phyloP scores from a whole-genome alignment of 306 rosid genomes.

The Abrus pulchellus region DNA sequence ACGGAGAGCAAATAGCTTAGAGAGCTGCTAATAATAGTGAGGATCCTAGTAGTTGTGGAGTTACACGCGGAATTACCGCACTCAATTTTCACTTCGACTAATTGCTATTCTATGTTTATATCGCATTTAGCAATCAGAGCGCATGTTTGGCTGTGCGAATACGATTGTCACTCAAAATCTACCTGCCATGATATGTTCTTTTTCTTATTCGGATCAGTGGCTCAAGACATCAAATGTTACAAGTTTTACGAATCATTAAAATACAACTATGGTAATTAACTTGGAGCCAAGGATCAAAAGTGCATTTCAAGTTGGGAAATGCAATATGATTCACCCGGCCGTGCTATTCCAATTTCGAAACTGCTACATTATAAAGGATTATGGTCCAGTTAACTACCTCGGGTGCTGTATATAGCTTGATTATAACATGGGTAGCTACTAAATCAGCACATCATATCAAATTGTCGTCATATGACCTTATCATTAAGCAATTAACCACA shows the following conservation, averaged over 20 bases:
- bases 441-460: not conserved
- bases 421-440: not conserved
- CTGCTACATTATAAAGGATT: not conserved
- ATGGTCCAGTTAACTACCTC: not conserved
- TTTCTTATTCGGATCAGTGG: not conserved
- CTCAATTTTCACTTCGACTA: not conserved
- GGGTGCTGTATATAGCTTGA: not conserved
- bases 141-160: not conserved
- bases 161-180: not conserved
- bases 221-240: not conserved
- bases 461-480: not conserved
- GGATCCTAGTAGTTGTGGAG: not conserved
- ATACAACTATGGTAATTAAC: not conserved
- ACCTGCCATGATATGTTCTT: not conserved
- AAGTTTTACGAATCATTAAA: not conserved
- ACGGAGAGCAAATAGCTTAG: not conserved
- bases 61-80: not conserved
- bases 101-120: not conserved
- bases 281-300: constrained; percentile 15
- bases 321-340: not conserved
- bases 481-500: not conserved
- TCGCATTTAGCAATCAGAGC: not conserved
- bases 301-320: not conserved
- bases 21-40: constrained; percentile 6
- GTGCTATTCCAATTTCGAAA: not conserved